Base-by-base conservation (phyloP, 2,329 filamentous ascomycete species). In the Aspergillus oerlinghausenensis region DNA sequence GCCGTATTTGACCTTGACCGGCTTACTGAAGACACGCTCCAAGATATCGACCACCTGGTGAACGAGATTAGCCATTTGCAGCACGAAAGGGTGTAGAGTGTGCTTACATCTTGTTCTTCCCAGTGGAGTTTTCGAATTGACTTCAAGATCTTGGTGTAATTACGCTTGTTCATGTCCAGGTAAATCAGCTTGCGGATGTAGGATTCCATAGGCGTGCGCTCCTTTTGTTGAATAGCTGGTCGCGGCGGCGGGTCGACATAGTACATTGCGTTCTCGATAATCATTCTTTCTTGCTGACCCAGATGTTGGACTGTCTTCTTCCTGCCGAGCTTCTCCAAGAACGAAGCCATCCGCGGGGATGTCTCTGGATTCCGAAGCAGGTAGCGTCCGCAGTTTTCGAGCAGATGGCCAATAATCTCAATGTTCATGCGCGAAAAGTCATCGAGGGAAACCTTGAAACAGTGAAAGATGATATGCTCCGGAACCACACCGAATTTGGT, bases 381-480 rank as follows among this genome's bases (percentile, higher is more conserved):
- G 73, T 97, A 99, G 19, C 94, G 86, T 47, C 94, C 94, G 69
- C 95, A 99, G 62, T 97, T 97, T 73, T 99, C 94, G 23, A 99
- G 82, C 28, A 99, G 80, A 68, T 95, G 96, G 68, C 92, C 95
- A 61, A 99, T 93, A 65, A 99, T 97, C 73, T 99, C 95, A 61
- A 99, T 97, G 69, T 99, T 99, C 89, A 97, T 97, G 59, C 93
- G 85, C 2, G 94, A 97, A 70, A 99, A 99, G 69, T 99, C 94
- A 67, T 99, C 94, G 28, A 99, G 78, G 64, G 93, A 95, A 72
- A 99, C 93, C 74, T 97, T 99, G 66, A 99, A 85, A 70, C 94
- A 99, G 70, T 99, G 94, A 70, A 99, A 99, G 54, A 99, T 95
- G 62, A 99, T 93, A 74, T 99, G 94, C 73, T 99, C 94, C 0